phyloP scores from a whole-genome alignment of 305 asterid genomes.

The Plantago rigida region DNA sequence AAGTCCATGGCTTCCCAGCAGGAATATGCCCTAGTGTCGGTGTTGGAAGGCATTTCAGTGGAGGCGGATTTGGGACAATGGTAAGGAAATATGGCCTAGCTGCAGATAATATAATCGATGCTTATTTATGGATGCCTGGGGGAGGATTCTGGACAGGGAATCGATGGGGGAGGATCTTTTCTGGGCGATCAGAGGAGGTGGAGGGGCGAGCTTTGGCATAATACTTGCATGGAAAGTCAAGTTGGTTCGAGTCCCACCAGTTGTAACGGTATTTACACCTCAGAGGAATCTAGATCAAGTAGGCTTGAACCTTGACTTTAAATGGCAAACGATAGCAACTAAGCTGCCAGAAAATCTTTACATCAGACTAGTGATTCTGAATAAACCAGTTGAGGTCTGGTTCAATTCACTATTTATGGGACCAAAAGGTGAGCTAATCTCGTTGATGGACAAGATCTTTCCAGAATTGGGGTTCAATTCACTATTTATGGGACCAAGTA shows the following conservation, averaged over 20 bases:
- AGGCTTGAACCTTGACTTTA: constrained; percentile 17
- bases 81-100: constrained; percentile 35
- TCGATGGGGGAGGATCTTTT: constrained; percentile 36
- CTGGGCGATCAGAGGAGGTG: constrained; percentile 45
- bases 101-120: constrained; percentile 33
- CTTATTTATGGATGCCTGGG: constrained; percentile 30
- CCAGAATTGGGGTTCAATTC: constrained; percentile 38
- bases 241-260: constrained; percentile 31
- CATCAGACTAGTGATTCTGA: constrained; percentile 33
- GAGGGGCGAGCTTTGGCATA: constrained; percentile 39
- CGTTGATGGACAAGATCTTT: constrained; percentile 26
- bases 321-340: constrained; percentile 32
- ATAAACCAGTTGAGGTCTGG: constrained; percentile 18
- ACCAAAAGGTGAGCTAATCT: constrained; percentile 16
- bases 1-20: constrained; percentile 30
- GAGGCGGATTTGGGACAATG: constrained; percentile 40
- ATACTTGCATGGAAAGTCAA: constrained; percentile 35
- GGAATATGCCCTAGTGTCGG: constrained; percentile 39
- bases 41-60: constrained; percentile 38
- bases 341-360: constrained; percentile 30
- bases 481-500: too few relatives aligned
- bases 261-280: constrained; percentile 31
- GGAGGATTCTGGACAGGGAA: constrained; percentile 27
- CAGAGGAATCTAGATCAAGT: constrained; percentile 18
- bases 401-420: constrained; percentile 37